A percentile compares a stretch with the other conserved stretches of the same genome.
phyloP scores from a whole-genome alignment of 2,329 filamentous ascomycete genomes.

The Trichoderma pleuroti region DNA sequence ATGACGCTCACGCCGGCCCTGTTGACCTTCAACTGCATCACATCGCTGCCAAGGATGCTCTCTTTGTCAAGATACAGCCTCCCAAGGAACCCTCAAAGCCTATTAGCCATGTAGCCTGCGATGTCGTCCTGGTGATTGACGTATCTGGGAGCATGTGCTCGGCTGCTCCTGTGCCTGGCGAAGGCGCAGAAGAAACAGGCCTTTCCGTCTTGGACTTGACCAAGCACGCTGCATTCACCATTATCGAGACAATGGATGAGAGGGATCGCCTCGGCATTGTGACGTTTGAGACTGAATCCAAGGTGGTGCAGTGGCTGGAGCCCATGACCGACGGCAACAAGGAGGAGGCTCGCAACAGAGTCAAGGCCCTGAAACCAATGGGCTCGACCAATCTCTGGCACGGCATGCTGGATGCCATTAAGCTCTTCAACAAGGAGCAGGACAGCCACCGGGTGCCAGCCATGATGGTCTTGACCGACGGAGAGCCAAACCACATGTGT shows the following conservation, averaged over 20 bases:
- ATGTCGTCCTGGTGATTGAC: slow-evolving; percentile 61
- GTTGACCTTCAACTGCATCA: slow-evolving; percentile 39
- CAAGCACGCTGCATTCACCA: slow-evolving; percentile 57
- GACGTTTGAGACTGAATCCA: slow-evolving; percentile 45
- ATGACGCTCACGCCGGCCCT: neutral
- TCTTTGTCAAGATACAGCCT: slow-evolving; percentile 47
- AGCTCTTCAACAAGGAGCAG: slow-evolving; percentile 40
- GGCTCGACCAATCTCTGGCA: slow-evolving; percentile 56
- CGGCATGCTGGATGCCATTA: slow-evolving; percentile 50
- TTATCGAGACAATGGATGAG: slow-evolving; percentile 54
- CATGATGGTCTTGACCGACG: slow-evolving; percentile 54
- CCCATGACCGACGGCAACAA: slow-evolving; percentile 49
- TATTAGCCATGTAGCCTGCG: slow-evolving; percentile 47
- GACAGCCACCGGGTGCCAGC: slow-evolving; percentile 41
- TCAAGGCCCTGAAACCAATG: slow-evolving; percentile 40
- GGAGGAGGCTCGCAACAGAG: slow-evolving; percentile 35
- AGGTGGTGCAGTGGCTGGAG: slow-evolving; percentile 44
- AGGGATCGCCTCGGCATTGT: slow-evolving; percentile 56
- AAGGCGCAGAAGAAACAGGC: slow-evolving; percentile 44
- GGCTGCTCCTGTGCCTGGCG: slow-evolving; percentile 46
- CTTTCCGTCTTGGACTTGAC: slow-evolving; percentile 56
- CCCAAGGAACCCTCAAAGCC: slow-evolving; percentile 35
- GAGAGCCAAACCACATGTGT: slow-evolving; percentile 52
- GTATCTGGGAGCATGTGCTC: slow-evolving; percentile 55
- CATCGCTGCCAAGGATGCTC: slow-evolving; percentile 35